Percentiles rank a stretch among this genome's conserved stretches.
phyloP scores from a whole-genome alignment of 768 basidiomycete species.

The Pulveroboletus sp. region DNA sequence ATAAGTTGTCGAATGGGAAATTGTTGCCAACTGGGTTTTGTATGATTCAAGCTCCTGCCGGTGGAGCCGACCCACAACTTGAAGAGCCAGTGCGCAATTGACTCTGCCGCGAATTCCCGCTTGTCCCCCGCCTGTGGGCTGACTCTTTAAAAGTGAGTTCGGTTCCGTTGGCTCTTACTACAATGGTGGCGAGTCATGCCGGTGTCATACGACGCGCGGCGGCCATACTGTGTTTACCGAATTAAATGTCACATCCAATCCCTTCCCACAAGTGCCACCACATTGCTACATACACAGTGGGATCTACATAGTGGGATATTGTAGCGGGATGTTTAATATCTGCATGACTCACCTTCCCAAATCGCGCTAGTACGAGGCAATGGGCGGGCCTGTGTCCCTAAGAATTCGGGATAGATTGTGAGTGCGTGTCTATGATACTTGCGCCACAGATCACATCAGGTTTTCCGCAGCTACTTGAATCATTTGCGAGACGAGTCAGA shows the following conservation, averaged over 20 bases:
- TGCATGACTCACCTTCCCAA: constrained; percentile 37
- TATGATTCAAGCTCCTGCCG: too few species aligned
- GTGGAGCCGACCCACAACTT: too few species aligned
- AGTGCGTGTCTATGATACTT: constrained; percentile 20
- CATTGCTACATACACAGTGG: constrained; percentile 37
- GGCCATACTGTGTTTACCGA: constrained; percentile 56
- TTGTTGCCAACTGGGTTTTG: constrained; percentile 48
- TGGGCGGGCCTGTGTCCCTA: too few species aligned
- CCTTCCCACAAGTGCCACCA: constrained; percentile 51
- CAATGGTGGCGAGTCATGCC: constrained; percentile 15
- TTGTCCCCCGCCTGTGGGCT: constrained; percentile 43
- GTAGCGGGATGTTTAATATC: constrained; percentile 53
- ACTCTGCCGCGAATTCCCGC: constrained; percentile 50
- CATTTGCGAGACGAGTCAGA: constrained; percentile 42
- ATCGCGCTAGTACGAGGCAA: too few species aligned
- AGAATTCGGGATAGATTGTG: constrained; percentile 1
- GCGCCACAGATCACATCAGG: constrained; percentile 51
- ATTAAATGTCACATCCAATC: constrained; percentile 68
- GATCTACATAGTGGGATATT: constrained; percentile 56
- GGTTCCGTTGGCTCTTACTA: constrained; percentile 46
- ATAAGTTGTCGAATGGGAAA: constrained; percentile 21
- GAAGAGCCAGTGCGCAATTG: constrained; percentile 64
- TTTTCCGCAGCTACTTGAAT: constrained; percentile 49
- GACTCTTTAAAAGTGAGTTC: too few species aligned
- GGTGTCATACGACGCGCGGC: not conserved